phyloP scores from a whole-genome alignment of 2,329 filamentous ascomycete species.

The Colletotrichum neosansevieriae region DNA sequence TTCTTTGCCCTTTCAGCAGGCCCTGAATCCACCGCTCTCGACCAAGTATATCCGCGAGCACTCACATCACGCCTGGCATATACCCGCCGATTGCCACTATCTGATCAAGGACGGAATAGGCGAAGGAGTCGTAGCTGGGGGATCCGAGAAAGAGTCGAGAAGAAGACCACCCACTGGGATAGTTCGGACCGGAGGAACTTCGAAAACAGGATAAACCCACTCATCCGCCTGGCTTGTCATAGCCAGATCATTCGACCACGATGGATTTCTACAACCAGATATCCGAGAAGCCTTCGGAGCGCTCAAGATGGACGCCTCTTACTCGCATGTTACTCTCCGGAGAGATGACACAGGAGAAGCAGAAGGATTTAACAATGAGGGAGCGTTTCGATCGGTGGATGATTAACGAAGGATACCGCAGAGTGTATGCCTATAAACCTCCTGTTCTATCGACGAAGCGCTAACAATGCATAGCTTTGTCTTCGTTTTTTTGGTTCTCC shows the following conservation, averaged over 20 bases:
- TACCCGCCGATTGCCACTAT: background rate
- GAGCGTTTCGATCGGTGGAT: slow-evolving; percentile 89
- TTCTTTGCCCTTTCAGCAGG: slow-evolving; percentile 62
- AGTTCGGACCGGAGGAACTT: slow-evolving; percentile 33
- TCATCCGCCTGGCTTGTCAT: slow-evolving; percentile 29
- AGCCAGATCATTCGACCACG: slow-evolving; percentile 41
- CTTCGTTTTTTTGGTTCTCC: slow-evolving; percentile 78
- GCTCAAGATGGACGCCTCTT: slow-evolving; percentile 85
- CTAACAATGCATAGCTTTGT: slow-evolving; percentile 71
- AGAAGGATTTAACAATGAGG: slow-evolving; percentile 74
- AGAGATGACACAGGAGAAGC: slow-evolving; percentile 81
- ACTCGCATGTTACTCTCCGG: slow-evolving; percentile 86
- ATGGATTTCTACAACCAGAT: slow-evolving; percentile 51
- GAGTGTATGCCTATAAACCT: slow-evolving; percentile 70
- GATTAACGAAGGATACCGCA: slow-evolving; percentile 87
- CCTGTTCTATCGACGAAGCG: background rate
- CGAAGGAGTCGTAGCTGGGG: slow-evolving; percentile 7
- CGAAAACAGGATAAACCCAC: slow-evolving; percentile 6
- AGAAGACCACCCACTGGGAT: slow-evolving; percentile 37
- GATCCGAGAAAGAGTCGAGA: slow-evolving; percentile 39
- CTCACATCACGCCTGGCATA: slow-evolving; percentile 12
- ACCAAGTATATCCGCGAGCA: slow-evolving; percentile 30
- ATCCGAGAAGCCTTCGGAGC: slow-evolving; percentile 69
- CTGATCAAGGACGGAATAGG: slow-evolving; percentile 20
- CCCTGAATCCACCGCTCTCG: slow-evolving; percentile 58